Percentiles rank a stretch among this genome's conserved stretches.
These are phyloP conservation scores for Aspergillus udagawae DNA, from an alignment of 2,329 filamentous ascomycete species.

Conservation along the genomic window DNA sequence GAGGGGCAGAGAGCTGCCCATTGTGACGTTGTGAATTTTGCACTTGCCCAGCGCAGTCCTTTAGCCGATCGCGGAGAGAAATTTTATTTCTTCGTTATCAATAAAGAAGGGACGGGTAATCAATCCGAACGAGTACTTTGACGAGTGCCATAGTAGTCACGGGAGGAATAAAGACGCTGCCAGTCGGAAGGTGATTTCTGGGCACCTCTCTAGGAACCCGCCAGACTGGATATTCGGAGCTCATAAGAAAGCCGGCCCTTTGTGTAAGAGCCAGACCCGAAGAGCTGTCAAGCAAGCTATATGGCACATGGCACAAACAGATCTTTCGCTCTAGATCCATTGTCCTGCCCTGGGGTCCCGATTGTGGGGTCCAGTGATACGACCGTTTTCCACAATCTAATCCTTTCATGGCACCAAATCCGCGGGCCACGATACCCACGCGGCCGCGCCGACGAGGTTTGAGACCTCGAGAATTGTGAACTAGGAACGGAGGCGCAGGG, in stretches of 20 bases:
- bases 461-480: neutral
- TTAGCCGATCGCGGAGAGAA: neutral
- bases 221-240: neutral
- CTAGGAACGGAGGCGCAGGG: neutral
- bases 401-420: neutral
- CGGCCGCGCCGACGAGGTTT: neutral
- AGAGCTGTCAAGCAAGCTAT: neutral
- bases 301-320: neutral
- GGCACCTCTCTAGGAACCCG: neutral
- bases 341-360: neutral
- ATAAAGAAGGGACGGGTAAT: neutral
- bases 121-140: neutral
- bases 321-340: neutral
- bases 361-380: neutral
- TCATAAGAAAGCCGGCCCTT: neutral
- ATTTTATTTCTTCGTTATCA: neutral
- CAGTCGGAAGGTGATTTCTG: neutral
- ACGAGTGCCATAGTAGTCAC: neutral
- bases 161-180: neutral
- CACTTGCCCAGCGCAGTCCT: neutral
- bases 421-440: neutral
- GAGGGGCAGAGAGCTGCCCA: constrained; percentile 13
- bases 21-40: neutral
- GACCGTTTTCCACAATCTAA: neutral
- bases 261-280: neutral